phyloP scores from a whole-genome alignment of 2,329 filamentous ascomycete genomes.

The Beauveria australis region DNA sequence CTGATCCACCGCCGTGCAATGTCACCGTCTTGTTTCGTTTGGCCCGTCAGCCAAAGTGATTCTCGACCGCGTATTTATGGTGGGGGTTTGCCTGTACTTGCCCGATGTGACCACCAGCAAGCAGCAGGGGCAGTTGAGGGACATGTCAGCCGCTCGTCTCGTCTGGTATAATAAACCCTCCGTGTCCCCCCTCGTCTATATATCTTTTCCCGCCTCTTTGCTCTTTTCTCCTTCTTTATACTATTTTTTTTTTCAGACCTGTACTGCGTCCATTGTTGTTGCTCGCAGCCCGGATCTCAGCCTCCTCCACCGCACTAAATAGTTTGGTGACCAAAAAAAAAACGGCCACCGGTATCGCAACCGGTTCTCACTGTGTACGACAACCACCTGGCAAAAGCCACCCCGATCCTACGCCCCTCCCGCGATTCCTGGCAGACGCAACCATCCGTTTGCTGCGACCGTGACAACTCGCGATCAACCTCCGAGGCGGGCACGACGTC shows the following conservation, averaged over 20 bases:
- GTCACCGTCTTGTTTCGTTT: background rate
- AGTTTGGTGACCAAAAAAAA: background rate
- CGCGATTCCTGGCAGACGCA: background rate
- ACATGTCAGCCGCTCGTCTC: background rate
- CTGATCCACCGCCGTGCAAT: background rate
- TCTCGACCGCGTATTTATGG: slow-evolving; percentile 6
- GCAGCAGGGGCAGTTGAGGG: background rate
- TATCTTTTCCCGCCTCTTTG: background rate
- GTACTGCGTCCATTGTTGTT: background rate
- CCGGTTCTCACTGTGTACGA: background rate
- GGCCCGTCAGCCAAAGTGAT: background rate
- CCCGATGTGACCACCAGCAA: background rate
- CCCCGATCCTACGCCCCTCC: background rate
- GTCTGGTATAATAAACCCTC: slow-evolving; percentile 2
- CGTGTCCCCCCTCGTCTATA: background rate
- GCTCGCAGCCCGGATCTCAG: background rate
- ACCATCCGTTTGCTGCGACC: background rate
- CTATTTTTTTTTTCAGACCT: background rate
- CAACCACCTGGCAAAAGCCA: background rate
- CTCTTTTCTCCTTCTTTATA: no score
- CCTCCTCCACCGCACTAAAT: background rate
- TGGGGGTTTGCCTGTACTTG: background rate
- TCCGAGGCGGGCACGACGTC: background rate
- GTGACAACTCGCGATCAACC: background rate
- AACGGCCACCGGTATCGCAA: background rate